Percentiles rank a stretch among this genome's conserved stretches.
Conservation (phyloP, 2,329 filamentous ascomycete genomes). For the Leptosphaerulina australis region DNA sequence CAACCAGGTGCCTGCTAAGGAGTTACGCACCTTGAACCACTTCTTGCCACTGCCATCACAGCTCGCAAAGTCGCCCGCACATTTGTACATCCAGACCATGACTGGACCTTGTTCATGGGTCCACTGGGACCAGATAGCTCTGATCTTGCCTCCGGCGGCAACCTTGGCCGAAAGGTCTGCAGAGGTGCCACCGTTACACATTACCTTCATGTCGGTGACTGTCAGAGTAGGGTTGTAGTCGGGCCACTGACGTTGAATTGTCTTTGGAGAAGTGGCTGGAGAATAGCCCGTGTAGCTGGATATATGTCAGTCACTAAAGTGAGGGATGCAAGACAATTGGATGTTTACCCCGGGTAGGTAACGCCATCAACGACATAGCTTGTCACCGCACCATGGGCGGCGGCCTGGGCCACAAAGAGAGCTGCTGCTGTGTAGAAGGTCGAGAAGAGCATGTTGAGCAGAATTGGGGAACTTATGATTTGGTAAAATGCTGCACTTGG, state of each 20-base stretch:
- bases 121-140: conserved; percentile 63
- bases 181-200: conserved; percentile 59
- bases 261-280: conserved; percentile 55
- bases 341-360: conserved; percentile 39
- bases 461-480: conserved; percentile 8
- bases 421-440: conserved; percentile 43
- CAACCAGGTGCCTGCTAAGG: background rate
- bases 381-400: conserved; percentile 47
- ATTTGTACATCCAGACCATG: conserved; percentile 62
- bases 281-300: conserved; percentile 60
- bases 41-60: conserved; percentile 60
- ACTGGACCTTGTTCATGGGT: conserved; percentile 65
- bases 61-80: conserved; percentile 54
- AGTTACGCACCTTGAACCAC: conserved; percentile 62
- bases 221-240: conserved; percentile 62
- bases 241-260: conserved; percentile 65
- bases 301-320: conserved; percentile 44
- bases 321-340: conserved; percentile 28
- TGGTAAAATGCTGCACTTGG: background rate
- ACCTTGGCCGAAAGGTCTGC: conserved; percentile 54
- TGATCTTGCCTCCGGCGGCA: conserved; percentile 58
- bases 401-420: conserved; percentile 37
- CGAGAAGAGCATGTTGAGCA: conserved; percentile 46
- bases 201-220: conserved; percentile 58
- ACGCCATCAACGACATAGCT: conserved; percentile 45